These are phyloP conservation scores for Limnanthes douglasii DNA, from an alignment of 345 rosid species.

Conservation along the genomic window DNA sequence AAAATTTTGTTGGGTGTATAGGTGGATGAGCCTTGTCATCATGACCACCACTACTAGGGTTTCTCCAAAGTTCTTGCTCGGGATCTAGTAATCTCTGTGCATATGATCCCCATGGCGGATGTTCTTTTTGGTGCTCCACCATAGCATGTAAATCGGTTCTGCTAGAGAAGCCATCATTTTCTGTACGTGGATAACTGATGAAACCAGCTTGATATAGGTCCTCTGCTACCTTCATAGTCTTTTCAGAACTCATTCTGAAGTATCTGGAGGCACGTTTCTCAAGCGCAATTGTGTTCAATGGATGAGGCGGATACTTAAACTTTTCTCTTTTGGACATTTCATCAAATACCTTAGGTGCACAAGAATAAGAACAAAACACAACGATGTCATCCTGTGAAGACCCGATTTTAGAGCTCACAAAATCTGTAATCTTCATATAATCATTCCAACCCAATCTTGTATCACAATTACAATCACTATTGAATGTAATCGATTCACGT, in stretches of 20 bases:
- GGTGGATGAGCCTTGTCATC: conserved; percentile 99
- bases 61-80: conserved; percentile 78
- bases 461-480: too few relatives aligned
- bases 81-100: conserved; percentile 70
- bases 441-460: too few relatives aligned
- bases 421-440: too few relatives aligned
- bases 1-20: conserved; percentile 93
- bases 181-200: conserved; percentile 98
- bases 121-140: conserved; percentile 74
- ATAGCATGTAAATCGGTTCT: conserved; percentile 80
- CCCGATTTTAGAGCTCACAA: too few relatives aligned
- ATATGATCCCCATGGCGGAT: conserved; percentile 88
- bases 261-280: conserved; percentile 93
- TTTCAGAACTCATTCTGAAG: conserved; percentile 91
- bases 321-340: too few relatives aligned
- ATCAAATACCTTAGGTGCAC: too few relatives aligned
- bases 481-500: too few relatives aligned
- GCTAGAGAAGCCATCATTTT: conserved; percentile 75
- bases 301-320: conserved; percentile 78
- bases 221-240: conserved; percentile 98
- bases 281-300: conserved; percentile 91
- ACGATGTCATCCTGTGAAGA: too few relatives aligned
- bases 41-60: conserved; percentile 89
- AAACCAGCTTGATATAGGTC: conserved; percentile 93
- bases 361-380: too few relatives aligned